Conservation (phyloP, 1,284 basidiomycete species). For the Trichosporon ovoides region DNA sequence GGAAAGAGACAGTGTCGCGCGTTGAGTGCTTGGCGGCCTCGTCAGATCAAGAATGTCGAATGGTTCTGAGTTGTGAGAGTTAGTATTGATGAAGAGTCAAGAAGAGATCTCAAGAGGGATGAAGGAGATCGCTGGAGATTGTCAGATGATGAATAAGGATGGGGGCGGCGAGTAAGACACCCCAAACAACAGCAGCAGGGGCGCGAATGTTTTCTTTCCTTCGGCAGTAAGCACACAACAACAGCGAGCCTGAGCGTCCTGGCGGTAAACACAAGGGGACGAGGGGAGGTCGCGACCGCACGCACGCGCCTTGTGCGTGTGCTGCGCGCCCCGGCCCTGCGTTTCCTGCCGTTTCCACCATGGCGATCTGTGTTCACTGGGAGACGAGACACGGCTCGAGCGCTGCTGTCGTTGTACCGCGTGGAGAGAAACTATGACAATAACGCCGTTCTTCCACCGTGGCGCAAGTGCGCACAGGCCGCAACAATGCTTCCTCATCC, state of each 20-base stretch:
- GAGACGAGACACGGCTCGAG: not conserved
- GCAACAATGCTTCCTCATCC: no score
- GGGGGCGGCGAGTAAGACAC: no score
- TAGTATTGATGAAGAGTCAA: no score
- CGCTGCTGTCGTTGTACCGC: not conserved
- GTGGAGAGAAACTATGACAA: not conserved
- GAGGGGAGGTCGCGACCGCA: not conserved
- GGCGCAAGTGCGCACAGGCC: not conserved
- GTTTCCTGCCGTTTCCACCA: no score
- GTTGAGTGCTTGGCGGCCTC: no score
- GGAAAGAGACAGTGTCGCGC: no score
- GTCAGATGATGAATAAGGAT: not conserved
- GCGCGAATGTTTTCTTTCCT: slow-evolving; percentile 3
- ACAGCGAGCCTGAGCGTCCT: not conserved
- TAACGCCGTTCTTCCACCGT: not conserved
- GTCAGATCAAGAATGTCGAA: no score
- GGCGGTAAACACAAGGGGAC: not conserved
- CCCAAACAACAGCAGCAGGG: not conserved
- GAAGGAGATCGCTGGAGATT: no score
- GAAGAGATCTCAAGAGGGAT: no score
- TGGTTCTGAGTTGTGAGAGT: no score
- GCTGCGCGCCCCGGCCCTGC: no score
- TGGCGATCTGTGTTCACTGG: not conserved
- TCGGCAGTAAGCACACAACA: not conserved
- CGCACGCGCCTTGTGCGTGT: not conserved